Conservation (phyloP, 352 stramenopile genomes). For the Pythium dissotocum region DNA sequence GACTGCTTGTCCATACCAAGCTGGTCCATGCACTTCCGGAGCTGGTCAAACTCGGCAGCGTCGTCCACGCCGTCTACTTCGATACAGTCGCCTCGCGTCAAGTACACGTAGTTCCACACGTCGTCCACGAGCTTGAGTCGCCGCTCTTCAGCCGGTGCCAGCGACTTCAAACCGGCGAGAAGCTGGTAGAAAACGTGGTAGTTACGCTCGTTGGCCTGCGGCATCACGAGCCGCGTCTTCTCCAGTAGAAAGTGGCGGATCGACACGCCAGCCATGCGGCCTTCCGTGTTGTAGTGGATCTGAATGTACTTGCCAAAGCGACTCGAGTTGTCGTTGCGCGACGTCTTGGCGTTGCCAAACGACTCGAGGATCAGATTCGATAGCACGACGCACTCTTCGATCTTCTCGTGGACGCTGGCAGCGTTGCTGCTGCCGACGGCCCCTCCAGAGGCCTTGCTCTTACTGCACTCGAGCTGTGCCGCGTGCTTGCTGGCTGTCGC, state of each 20-base stretch:
- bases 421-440: slow-evolving; percentile 18
- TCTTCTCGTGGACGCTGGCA: slow-evolving; percentile 61
- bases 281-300: slow-evolving; percentile 77
- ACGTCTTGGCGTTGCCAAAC: slow-evolving; percentile 86
- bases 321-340: slow-evolving; percentile 89
- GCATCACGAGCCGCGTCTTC: slow-evolving; percentile 75
- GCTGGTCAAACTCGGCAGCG: slow-evolving; percentile 65
- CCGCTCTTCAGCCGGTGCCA: slow-evolving; percentile 25
- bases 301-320: slow-evolving; percentile 92
- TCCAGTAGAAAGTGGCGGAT: slow-evolving; percentile 83
- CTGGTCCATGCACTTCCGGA: slow-evolving; percentile 62
- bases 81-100: slow-evolving; percentile 73
- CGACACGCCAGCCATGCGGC: slow-evolving; percentile 70
- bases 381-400: slow-evolving; percentile 80
- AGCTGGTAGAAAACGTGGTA: slow-evolving; percentile 88
- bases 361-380: slow-evolving; percentile 85
- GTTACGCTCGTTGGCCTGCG: slow-evolving; percentile 72
- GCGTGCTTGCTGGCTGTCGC: slow-evolving; percentile 72
- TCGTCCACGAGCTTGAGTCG: slow-evolving; percentile 27
- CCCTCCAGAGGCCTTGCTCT: slow-evolving; percentile 11
- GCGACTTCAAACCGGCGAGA: slow-evolving; percentile 44
- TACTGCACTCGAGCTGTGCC: slow-evolving; percentile 14
- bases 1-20: slow-evolving; percentile 61
- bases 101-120: slow-evolving; percentile 73
- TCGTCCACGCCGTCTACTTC: slow-evolving; percentile 78